Percentiles rank a stretch among this genome's conserved stretches.
Conservation (phyloP, 208 protist species). For the Chromosphaera perkinsii region DNA sequence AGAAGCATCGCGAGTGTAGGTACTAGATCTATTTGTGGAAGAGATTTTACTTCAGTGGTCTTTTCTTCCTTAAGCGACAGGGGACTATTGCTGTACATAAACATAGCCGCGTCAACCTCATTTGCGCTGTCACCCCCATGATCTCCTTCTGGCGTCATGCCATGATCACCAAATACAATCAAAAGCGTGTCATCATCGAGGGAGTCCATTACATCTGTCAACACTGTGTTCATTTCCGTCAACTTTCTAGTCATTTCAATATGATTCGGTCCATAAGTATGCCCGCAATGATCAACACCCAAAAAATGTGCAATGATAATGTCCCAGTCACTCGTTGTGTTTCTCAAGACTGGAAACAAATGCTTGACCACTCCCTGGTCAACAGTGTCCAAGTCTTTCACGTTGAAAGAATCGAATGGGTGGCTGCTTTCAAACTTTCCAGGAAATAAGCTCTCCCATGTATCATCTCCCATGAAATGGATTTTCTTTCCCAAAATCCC, state of each 20-base stretch:
- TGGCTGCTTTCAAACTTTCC: conserved; percentile 3
- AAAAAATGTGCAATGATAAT: conserved; percentile 30
- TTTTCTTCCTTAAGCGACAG: not conserved
- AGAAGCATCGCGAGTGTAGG: conserved; percentile 20
- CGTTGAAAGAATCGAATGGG: conserved; percentile 36
- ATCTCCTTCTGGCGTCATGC: conserved; percentile 19
- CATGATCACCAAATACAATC: conserved; percentile 24
- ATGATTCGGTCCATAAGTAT: conserved; percentile 27
- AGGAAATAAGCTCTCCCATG: conserved; percentile 29
- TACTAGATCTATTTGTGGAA: conserved; percentile 29
- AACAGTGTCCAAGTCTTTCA: conserved; percentile 35
- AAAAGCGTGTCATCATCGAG: conserved; percentile 8
- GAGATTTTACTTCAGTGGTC: not conserved
- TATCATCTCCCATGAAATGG: conserved; percentile 34
- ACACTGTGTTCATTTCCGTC: conserved; percentile 10
- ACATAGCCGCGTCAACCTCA: not conserved
- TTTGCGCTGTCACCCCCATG: not conserved
- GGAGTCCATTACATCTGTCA: not conserved
- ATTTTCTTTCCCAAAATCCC: conserved; percentile 1
- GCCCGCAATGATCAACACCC: conserved; percentile 40
- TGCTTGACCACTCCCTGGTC: conserved; percentile 22
- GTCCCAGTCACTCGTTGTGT: conserved; percentile 24
- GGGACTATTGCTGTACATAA: not conserved
- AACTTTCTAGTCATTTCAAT: conserved; percentile 23
- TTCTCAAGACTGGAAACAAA: conserved; percentile 12